Evolutionary conservation across 2,329 filamentous ascomycete genomes (phyloP), one percentile per base, ranked within the genome.

Genomic region (Cladophialophora psammophila): DNA sequence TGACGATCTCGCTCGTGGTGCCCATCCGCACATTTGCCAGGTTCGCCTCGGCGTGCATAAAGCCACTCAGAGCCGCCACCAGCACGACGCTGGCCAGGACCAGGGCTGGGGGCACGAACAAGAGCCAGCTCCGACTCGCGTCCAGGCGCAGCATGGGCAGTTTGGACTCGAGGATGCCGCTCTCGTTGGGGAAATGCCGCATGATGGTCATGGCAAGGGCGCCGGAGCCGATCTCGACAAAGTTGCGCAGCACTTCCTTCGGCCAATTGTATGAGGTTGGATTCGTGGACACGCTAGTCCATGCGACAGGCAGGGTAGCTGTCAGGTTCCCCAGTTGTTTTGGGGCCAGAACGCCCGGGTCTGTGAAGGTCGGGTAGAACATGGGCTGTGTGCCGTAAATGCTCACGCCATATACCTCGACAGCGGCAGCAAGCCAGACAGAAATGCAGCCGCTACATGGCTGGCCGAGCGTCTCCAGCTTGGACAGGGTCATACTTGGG

Each of bases 151-250:
- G 5, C 52, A 54, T 54, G 26, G 26, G 26, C 8, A 54, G 26
- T 34, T 12, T 7, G 12, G 52, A 54, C n/a, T 54, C 52, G 4
- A 54, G 31, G 6, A 35, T 54, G 34, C 34, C 34, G n/a, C 31
- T 54, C 52, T 54, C 52, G 52, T 54, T 54, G 52, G 52, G 52
- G 52, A 54, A 54, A 18, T 54, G 52, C 7, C 52, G 52, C 52
- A 54, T 54, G 26, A 54, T 54, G 52, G 52, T 54, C 8, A 35
- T 54, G 26, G 52, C 52, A 5, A 54, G 13, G 26, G 52, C 52
- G 31, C 52, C 52, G 10, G 52, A 54, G 52, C 52, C 52, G 34
- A 54, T 26, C 52, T 54, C 52, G 52, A 54, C 13, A 35, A 54
- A 54, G 15, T 54, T 54, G 31, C 52, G 52, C 52, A 54, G 52